Evolutionary conservation across 331 rosid species (phyloP).

Genomic region (Malus hybrid): DNA sequence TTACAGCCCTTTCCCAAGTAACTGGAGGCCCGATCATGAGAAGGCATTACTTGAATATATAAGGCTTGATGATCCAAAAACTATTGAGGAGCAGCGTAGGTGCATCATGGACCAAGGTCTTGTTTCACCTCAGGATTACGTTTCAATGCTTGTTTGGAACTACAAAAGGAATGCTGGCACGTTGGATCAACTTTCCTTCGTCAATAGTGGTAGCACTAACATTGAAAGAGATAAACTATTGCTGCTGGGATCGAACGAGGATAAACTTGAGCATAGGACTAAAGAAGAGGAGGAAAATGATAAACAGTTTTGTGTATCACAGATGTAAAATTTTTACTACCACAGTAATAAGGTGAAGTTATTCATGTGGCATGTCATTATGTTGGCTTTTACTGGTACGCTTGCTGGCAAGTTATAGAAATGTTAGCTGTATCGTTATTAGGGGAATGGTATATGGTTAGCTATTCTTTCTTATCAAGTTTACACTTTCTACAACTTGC

Average conservation of each 20-base stretch:
- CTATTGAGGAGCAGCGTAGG: constrained; percentile 60
- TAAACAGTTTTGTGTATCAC: neutral
- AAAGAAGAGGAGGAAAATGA: constrained; percentile 29
- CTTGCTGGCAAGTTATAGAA: neutral
- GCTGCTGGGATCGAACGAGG: constrained; percentile 34
- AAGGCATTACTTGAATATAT: constrained; percentile 79
- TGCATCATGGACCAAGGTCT: constrained; percentile 72
- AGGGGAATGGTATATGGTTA: neutral
- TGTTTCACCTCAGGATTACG: constrained; percentile 82
- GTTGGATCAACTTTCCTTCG: constrained; percentile 46
- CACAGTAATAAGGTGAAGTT: neutral
- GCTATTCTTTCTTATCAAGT: neutral
- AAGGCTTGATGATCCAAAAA: constrained; percentile 68
- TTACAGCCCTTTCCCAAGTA: constrained; percentile 72
- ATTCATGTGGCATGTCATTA: neutral
- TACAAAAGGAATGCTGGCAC: constrained; percentile 61
- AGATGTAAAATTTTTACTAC: neutral
- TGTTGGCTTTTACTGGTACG: constrained; percentile 4
- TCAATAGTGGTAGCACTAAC: constrained; percentile 19
- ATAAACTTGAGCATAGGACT: constrained; percentile 16
- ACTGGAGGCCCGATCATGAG: constrained; percentile 92
- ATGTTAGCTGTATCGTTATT: neutral
- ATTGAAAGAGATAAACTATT: constrained; percentile 24
- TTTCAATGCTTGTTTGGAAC: constrained; percentile 98
- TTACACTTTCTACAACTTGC: neutral